phyloP scores from a whole-genome alignment of 345 rosid species.

The Sonneratia caseolaris region DNA sequence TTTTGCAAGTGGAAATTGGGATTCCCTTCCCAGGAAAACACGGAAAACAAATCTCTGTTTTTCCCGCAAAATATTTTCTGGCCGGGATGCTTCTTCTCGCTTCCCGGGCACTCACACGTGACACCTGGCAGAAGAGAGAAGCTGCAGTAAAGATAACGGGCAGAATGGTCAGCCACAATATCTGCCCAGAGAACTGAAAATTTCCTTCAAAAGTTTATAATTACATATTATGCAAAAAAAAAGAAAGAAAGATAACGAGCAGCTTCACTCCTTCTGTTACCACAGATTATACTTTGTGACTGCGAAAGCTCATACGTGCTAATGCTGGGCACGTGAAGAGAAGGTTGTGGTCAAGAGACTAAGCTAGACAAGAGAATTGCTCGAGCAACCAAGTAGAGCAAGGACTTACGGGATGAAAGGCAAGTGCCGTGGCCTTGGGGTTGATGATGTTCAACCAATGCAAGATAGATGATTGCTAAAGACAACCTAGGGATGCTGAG shows the following conservation, averaged over 20 bases:
- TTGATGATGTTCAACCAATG: too few species aligned
- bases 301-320: too few species aligned
- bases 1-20: not conserved
- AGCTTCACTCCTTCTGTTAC: constrained; percentile 20
- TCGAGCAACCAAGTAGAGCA: too few species aligned
- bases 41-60: not conserved
- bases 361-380: too few species aligned
- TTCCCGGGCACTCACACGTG: not conserved
- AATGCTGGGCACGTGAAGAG: too few species aligned
- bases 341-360: too few species aligned
- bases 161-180: not conserved
- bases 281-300: too few species aligned
- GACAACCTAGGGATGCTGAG: too few species aligned
- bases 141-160: not conserved
- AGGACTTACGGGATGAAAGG: too few species aligned
- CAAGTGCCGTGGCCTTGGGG: too few species aligned
- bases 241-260: constrained; percentile 22
- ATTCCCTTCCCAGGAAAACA: not conserved
- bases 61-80: not conserved
- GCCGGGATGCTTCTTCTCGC: not conserved
- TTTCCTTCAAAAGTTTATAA: not conserved
- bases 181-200: not conserved
- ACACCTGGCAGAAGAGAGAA: not conserved
- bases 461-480: too few species aligned
- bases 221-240: not conserved